Percentiles rank a stretch among this genome's conserved stretches.
phyloP scores from a whole-genome alignment of 1,284 basidiomycete species.

The Lignosus rhinocerotis region DNA sequence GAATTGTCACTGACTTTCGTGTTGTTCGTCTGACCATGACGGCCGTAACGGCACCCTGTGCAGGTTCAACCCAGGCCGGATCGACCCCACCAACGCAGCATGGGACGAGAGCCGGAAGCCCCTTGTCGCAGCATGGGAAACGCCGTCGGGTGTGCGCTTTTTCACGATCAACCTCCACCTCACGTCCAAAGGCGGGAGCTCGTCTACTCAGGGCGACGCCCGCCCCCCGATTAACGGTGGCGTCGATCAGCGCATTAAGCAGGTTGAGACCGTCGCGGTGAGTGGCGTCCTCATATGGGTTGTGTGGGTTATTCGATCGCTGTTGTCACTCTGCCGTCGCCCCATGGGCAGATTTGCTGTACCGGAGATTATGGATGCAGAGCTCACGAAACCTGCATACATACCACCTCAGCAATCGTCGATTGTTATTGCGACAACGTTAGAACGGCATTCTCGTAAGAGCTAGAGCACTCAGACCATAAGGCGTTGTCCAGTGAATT shows the following conservation, averaged over 20 bases:
- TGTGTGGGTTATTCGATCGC: not conserved
- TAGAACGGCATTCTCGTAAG: too few relatives aligned
- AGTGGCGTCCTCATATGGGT: constrained; percentile 21
- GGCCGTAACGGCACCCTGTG: too few relatives aligned
- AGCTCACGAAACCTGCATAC: too few relatives aligned
- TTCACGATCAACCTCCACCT: constrained; percentile 64
- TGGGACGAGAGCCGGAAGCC: constrained; percentile 61
- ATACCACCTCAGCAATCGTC: too few relatives aligned
- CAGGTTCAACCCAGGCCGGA: constrained; percentile 64
- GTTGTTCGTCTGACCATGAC: not conserved
- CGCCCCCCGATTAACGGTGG: constrained; percentile 58
- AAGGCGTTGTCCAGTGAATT: too few relatives aligned
- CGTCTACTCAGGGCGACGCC: constrained; percentile 53
- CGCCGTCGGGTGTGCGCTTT: constrained; percentile 43
- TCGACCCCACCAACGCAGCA: constrained; percentile 58
- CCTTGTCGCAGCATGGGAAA: constrained; percentile 57
- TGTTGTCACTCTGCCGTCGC: constrained; percentile 28
- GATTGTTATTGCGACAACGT: too few relatives aligned
- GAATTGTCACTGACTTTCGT: constrained; percentile 31
- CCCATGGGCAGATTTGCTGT: too few relatives aligned
- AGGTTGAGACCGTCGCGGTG: constrained; percentile 51
- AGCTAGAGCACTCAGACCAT: too few relatives aligned
- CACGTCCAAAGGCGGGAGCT: constrained; percentile 55
- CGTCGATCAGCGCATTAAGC: constrained; percentile 48
- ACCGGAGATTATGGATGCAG: too few relatives aligned